Evolutionary conservation across 805 yeast genomes (phyloP), one percentile per base, ranked within the genome.

Genomic region (Teunomyces stri): DNA sequence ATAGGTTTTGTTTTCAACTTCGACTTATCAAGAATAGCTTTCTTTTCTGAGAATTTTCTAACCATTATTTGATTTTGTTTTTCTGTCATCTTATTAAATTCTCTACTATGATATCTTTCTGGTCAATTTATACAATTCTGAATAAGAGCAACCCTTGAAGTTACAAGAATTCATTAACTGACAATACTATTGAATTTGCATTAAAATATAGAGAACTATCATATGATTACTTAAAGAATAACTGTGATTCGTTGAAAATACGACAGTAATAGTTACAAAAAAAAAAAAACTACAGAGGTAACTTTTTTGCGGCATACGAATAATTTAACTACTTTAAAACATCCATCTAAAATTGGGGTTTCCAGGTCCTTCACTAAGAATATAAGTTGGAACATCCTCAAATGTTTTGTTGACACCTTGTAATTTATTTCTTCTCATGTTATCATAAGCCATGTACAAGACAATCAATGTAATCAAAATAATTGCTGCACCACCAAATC

Each of bases 321-420:
- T 39, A 13, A 27, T 30, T 11, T 12, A 42, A 16, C 18, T 31
- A 31, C 16, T 15, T 54, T 51, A 72, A 43, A 64, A 66, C 76
- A 75, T 72, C 80, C 80, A 76, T 57, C 80, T 61, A 53, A 65
- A 76, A 48, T 60, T 69, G 15, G 77, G 76, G 54, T 70, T 71
- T 38, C 57, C 53, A 12, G 79, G 78, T 1, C 80, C 79, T 22
- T 73, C 78, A 11, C 70, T 62, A 40, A 75, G 62, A 44, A 62
- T 67, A 39, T 64, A 62, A 3, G 80, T 74, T 2, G 78, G 71
- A 22, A 73, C 74, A 50, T 72, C 77, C 44, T 57, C 61, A 45
- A 59, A 70, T 20, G 71, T 68, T 51, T 59, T 58, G 27, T 58
- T 59, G 29, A 71, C 73, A 15, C 75, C 75, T 54, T 74, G 78